A percentile compares a stretch with the other conserved stretches of the same genome.
These are phyloP conservation scores for Baudoinia panamericana DNA, from an alignment of 495 filamentous ascomycete species.

Conservation along the genomic window DNA sequence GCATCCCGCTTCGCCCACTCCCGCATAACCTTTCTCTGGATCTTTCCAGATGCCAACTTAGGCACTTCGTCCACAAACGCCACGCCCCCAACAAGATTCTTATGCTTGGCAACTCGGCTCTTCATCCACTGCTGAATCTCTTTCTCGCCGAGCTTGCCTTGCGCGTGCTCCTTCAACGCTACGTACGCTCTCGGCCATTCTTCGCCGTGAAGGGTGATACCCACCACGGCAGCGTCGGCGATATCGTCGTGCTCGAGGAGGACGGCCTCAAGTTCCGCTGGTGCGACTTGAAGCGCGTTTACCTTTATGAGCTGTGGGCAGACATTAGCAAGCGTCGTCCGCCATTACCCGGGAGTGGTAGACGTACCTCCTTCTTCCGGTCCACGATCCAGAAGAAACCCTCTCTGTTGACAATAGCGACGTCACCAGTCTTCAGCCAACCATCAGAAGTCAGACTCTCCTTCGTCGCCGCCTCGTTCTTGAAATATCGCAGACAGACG, in stretches of 20 bases:
- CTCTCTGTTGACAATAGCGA: constrained; percentile 26
- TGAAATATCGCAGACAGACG: constrained; percentile 28
- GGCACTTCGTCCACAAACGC: constrained; percentile 29
- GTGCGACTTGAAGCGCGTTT: constrained; percentile 34
- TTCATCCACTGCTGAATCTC: constrained; percentile 26
- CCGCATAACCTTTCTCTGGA: constrained; percentile 25
- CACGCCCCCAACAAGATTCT: constrained; percentile 27
- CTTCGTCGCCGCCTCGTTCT: constrained; percentile 25
- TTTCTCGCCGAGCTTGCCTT: constrained; percentile 21
- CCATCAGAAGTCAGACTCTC: constrained; percentile 24
- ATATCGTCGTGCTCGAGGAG: constrained; percentile 30
- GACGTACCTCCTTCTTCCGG: constrained; percentile 26
- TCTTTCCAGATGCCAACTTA: constrained; percentile 29
- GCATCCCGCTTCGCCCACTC: constrained; percentile 30
- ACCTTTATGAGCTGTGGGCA: constrained; percentile 33
- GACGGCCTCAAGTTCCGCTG: constrained; percentile 35
- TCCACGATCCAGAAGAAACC: constrained; percentile 29
- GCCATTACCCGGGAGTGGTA: not conserved
- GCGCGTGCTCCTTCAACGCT: constrained; percentile 23
- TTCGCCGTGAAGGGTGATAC: constrained; percentile 23
- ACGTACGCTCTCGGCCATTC: constrained; percentile 30
- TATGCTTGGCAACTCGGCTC: constrained; percentile 27
- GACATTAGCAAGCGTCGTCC: not conserved
- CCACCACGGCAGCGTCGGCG: constrained; percentile 32
- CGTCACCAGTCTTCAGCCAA: constrained; percentile 28